A percentile compares a stretch with the other conserved stretches of the same genome.
Conservation (phyloP, 2,329 filamentous ascomycete species). For the Colletotrichum tamarilloi region DNA sequence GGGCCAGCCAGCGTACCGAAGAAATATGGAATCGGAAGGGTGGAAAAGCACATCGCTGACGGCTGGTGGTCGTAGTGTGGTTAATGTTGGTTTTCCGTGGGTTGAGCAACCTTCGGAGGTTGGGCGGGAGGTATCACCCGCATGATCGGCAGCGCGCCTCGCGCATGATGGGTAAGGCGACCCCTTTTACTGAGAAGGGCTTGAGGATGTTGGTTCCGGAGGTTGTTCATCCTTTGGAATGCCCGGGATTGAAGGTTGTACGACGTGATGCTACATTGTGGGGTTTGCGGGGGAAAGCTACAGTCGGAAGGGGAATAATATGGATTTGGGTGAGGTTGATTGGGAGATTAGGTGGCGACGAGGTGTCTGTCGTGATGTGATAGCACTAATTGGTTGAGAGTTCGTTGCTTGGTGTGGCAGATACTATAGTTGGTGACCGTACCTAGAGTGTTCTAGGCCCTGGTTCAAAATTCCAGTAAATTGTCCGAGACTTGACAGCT, state of each 20-base stretch:
- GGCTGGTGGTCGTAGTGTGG: neutral
- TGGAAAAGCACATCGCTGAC: neutral
- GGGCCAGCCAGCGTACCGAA: too few species aligned
- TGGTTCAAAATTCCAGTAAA: neutral
- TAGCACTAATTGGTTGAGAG: neutral
- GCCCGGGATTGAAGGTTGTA: neutral
- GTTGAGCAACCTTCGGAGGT: neutral
- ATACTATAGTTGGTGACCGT: neutral
- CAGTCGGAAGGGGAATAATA: neutral
- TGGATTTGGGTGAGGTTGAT: conserved; percentile 11
- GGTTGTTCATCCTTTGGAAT: neutral
- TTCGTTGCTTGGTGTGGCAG: neutral
- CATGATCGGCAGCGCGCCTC: neutral
- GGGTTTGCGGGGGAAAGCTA: neutral
- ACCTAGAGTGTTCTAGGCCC: neutral
- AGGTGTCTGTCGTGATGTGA: neutral
- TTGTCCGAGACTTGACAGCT: neutral
- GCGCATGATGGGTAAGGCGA: neutral
- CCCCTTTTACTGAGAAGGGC: neutral
- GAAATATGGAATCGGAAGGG: neutral
- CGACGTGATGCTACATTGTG: neutral
- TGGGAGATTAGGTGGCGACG: neutral
- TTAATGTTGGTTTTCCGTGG: neutral
- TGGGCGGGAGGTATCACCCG: too few species aligned
- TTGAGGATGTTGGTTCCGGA: neutral